Evolutionary conservation across 352 stramenopile genomes (phyloP).

Genomic region (Phytophthora agathidicida): DNA sequence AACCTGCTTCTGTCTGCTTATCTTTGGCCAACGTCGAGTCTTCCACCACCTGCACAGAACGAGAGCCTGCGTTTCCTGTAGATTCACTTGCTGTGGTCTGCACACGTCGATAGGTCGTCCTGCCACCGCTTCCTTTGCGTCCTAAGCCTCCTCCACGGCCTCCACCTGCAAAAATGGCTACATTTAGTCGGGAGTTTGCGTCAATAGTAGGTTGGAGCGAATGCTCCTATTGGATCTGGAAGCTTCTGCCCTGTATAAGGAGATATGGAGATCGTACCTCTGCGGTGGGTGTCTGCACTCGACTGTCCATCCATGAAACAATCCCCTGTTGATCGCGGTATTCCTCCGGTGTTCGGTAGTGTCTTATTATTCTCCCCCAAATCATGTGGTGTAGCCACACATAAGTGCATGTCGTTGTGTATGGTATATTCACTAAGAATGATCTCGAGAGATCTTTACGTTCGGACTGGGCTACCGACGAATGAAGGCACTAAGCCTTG

Average conservation of each 20-base stretch:
- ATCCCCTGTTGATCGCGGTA: conserved; percentile 6
- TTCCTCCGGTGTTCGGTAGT: too few relatives aligned
- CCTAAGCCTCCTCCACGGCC: conserved; percentile 29
- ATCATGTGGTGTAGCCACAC: conserved; percentile 18
- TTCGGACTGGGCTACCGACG: too few relatives aligned
- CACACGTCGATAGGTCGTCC: conserved; percentile 49
- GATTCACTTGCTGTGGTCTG: conserved; percentile 25
- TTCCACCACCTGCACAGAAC: conserved; percentile 34
- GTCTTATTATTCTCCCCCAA: conserved; percentile 8
- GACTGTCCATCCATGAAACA: conserved; percentile 42
- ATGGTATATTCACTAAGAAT: too few relatives aligned
- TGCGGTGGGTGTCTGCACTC: conserved; percentile 24
- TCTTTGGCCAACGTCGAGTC: neutral
- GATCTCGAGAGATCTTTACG: too few relatives aligned
- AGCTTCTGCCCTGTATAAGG: neutral
- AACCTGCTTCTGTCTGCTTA: conserved; percentile 4
- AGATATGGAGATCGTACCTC: conserved; percentile 16
- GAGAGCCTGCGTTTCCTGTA: neutral
- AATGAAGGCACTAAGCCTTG: too few relatives aligned
- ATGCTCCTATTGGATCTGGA: neutral
- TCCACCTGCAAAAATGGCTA: conserved; percentile 29
- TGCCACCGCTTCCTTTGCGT: conserved; percentile 31
- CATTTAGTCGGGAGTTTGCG: too few relatives aligned
- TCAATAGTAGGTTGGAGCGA: too few relatives aligned
- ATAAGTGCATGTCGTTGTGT: too few relatives aligned